Base-by-base conservation (phyloP, 2,329 filamentous ascomycete species). In the Verticillium tricorpus region DNA sequence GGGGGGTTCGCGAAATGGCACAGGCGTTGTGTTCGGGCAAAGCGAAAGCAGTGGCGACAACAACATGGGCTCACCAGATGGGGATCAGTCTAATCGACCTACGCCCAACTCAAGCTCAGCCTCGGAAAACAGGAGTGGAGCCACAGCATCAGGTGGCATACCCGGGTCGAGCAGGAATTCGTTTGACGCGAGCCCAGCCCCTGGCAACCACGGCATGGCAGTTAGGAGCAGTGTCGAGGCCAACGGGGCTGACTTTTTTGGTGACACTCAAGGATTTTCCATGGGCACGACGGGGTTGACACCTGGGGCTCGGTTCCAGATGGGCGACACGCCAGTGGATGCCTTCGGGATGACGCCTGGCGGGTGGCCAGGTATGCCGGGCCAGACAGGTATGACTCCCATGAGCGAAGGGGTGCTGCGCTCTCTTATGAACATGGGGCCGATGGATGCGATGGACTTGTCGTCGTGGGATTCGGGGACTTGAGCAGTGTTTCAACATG, bases 401-500 rank as follows among this genome's bases (percentile, higher is more conserved):
- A 80, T 85, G 15, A 80, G 83, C 0, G 84, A 87, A 57, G 84
- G 84, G 0, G 79, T 88, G 54, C 72, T 88, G 56, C 76, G 82
- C 62, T 80, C 83, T 9, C 73, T 87, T 61, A 84, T 86, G 80
- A 82, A 80, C 60, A 81, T 87, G 75, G 82, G 81, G 8, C 78
- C 83, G 0, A 85, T 88, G 79, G 85, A 88, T 65, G 80, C 81
- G 12, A 85, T 88, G 82, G 84, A 85, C 65, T 72, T 83, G 80
- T 56, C 54, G 15, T 56, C 54, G 11, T 56, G 54, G 54, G 31
- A 56, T 9, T 56, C 54, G 25, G 31, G 54, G 12, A 22, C 7
- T 22, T 50, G n/a, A n/a, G 17, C 8, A n/a, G 9, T 12, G n/a
- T 9, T 11, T 22, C 19, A 22, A 22, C 45, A 22, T 11, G n/a